These are phyloP conservation scores for Fusarium sp. DNA, from an alignment of 2,329 filamentous ascomycete species.

Conservation along the genomic window DNA sequence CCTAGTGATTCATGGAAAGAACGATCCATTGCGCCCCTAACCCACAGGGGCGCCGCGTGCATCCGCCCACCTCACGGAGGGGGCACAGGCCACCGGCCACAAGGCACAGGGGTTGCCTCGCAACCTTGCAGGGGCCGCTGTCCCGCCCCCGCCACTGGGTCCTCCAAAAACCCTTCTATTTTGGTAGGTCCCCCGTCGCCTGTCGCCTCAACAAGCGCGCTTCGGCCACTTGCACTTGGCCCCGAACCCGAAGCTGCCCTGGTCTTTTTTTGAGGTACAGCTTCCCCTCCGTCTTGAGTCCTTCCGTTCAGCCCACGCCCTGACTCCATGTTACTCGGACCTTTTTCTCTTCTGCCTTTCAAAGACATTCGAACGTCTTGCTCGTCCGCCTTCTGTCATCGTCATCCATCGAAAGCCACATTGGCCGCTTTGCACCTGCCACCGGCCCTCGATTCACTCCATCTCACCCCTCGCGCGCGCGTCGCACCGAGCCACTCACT, in stretches of 20 bases:
- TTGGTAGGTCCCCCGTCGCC: slow-evolving; percentile 24
- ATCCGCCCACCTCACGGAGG: not conserved
- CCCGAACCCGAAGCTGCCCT: slow-evolving; percentile 7
- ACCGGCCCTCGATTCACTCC: slow-evolving; percentile 11
- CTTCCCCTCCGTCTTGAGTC: slow-evolving; percentile 27
- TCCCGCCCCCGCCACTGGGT: slow-evolving; percentile 51
- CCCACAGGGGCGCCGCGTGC: slow-evolving; percentile 14
- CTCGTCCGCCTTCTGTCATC: not conserved
- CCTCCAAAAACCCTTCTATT: slow-evolving; percentile 40
- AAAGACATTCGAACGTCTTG: not conserved
- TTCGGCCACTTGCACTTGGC: slow-evolving; percentile 36
- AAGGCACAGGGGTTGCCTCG: slow-evolving; percentile 24
- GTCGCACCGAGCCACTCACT: slow-evolving; percentile 38
- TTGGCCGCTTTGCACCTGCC: not conserved
- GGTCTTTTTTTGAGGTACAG: slow-evolving; percentile 36
- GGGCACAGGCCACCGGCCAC: slow-evolving; percentile 28
- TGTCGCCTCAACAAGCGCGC: slow-evolving; percentile 38
- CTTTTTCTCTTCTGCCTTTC: slow-evolving; percentile 7
- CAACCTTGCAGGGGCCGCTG: slow-evolving; percentile 38
- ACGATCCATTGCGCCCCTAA: slow-evolving; percentile 11
- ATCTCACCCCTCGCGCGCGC: slow-evolving; percentile 25
- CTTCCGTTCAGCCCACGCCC: slow-evolving; percentile 23
- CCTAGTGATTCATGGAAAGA: not conserved
- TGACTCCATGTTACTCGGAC: slow-evolving; percentile 6
- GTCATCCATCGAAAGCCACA: not conserved